These are phyloP conservation scores for Chenopodium album DNA, from an alignment of 148 eudicot genomes.

Conservation along the genomic window DNA sequence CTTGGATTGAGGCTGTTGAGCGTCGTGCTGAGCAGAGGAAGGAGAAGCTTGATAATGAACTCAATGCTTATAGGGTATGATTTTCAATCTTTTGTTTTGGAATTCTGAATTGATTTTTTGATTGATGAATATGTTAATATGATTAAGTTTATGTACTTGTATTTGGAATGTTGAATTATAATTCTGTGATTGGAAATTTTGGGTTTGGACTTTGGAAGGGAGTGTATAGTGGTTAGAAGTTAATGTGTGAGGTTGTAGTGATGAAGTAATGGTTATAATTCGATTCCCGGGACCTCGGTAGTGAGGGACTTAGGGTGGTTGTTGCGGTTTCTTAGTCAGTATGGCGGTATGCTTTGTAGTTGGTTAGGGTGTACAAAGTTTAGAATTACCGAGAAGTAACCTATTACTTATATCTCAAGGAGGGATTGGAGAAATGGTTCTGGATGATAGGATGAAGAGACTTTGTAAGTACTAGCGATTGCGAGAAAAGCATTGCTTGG, in stretches of 20 bases:
- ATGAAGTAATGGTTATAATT: neutral
- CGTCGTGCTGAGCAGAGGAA: slow-evolving; percentile 68
- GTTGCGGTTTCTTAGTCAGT: neutral
- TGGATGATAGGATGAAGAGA: neutral
- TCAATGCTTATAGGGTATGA: slow-evolving; percentile 79
- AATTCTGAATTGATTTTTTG: neutral
- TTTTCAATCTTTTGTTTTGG: neutral
- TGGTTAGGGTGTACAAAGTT: neutral
- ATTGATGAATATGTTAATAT: neutral
- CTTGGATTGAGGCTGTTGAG: slow-evolving; percentile 71
- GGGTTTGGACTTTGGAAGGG: no score
- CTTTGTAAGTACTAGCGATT: no score
- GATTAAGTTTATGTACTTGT: neutral
- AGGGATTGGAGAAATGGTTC: no score
- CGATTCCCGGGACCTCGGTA: no score
- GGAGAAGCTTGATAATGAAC: slow-evolving; percentile 88
- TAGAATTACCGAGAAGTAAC: neutral
- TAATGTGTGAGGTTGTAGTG: neutral
- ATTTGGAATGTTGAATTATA: neutral
- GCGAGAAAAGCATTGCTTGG: no score
- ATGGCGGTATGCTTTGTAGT: neutral
- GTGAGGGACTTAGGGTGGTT: neutral
- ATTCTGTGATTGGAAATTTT: neutral
- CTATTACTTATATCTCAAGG: neutral
- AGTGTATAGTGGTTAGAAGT: no score